Percentiles rank a stretch among this genome's conserved stretches.
phyloP scores from a whole-genome alignment of 148 eudicot species.

The Cornus controversa region DNA sequence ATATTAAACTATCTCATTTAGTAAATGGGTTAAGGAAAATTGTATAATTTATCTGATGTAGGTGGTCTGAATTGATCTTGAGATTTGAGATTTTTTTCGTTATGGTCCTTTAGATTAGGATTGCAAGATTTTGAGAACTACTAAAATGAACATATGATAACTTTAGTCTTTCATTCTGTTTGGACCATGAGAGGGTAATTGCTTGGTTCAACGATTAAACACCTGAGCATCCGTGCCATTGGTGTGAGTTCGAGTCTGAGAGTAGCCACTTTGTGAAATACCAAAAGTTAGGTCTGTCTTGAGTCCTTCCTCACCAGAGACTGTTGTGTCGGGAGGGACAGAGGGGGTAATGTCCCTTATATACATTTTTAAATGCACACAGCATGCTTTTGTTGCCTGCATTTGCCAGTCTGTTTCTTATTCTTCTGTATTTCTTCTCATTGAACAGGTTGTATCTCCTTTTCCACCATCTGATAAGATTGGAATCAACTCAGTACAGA shows the following conservation, averaged over 20 bases:
- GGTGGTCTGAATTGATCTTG: background rate
- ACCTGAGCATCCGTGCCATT: no score
- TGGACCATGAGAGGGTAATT: background rate
- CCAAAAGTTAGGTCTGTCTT: no score
- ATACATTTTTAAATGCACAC: background rate
- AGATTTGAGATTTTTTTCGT: background rate
- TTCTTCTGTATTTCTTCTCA: constrained; percentile 5
- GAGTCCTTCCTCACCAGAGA: no score
- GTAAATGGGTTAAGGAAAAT: background rate
- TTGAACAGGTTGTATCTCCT: constrained; percentile 77
- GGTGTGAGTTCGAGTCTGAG: no score
- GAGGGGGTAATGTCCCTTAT: background rate
- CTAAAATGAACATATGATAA: background rate
- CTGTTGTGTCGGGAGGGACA: no score
- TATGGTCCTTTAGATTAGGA: background rate
- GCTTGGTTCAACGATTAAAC: no score
- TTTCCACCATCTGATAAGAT: constrained; percentile 97
- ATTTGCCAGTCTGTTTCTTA: background rate
- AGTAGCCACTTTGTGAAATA: no score
- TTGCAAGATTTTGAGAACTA: background rate
- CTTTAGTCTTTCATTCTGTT: background rate
- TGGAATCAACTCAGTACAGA: constrained; percentile 92
- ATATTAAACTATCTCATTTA: constrained; percentile 13
- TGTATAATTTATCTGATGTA: background rate
- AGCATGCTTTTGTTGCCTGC: background rate